Percentiles rank a stretch among this genome's conserved stretches.
These are phyloP conservation scores for Claviceps sp. DNA, from an alignment of 2,329 filamentous ascomycete genomes.

Conservation along the genomic window DNA sequence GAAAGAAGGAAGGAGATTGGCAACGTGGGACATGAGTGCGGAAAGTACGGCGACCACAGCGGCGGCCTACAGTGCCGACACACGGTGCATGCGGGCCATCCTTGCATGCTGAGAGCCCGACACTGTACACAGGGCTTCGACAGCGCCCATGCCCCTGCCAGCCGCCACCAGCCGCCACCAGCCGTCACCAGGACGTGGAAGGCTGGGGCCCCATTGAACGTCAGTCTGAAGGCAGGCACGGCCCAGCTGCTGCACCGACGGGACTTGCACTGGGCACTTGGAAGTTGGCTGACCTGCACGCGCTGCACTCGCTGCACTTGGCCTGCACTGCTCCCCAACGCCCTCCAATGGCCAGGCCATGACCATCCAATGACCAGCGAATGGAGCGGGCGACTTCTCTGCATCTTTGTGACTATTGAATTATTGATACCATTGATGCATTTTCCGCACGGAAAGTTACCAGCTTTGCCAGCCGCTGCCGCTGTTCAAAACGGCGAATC, in stretches of 20 bases:
- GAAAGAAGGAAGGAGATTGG: slow-evolving; percentile 12
- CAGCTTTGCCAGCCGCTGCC: neutral
- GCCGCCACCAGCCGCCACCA: neutral
- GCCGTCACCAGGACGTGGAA: neutral
- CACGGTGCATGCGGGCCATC: slow-evolving; percentile 4
- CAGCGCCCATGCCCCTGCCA: slow-evolving; percentile 1
- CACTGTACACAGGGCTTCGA: slow-evolving; percentile 4
- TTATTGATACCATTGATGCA: neutral
- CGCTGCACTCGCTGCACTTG: neutral
- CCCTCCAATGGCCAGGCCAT: neutral
- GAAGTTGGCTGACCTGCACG: neutral
- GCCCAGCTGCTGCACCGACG: neutral
- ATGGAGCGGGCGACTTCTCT: neutral
- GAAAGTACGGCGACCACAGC: neutral
- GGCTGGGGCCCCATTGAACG: neutral
- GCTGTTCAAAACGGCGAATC: neutral
- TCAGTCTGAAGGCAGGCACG: neutral
- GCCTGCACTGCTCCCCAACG: neutral
- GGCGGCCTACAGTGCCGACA: slow-evolving; percentile 5
- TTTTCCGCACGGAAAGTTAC: neutral
- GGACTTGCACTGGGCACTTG: neutral
- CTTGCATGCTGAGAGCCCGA: slow-evolving; percentile 2
- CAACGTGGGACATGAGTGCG: slow-evolving; percentile 6
- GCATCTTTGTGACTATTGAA: neutral
- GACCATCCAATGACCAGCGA: neutral